Percentiles rank a stretch among this genome's conserved stretches.
These are phyloP conservation scores for Maudiozyma saulgeensis DNA, from an alignment of 805 yeast species.

Conservation along the genomic window DNA sequence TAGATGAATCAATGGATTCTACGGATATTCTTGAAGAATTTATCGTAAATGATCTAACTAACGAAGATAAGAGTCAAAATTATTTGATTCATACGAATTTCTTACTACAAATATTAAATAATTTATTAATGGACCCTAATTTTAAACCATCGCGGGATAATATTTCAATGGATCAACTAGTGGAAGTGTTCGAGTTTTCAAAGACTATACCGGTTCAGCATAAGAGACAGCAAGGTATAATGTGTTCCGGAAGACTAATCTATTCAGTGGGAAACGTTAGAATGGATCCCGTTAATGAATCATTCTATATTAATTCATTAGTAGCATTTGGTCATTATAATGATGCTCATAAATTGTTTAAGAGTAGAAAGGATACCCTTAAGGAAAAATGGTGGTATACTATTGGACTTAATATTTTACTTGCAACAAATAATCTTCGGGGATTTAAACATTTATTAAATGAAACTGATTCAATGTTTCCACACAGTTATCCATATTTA, in stretches of 20 bases:
- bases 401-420: conserved; percentile 34
- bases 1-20: neutral
- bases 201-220: conserved; percentile 31
- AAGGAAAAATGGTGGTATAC: conserved; percentile 48
- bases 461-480: conserved; percentile 21
- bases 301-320: conserved; percentile 39
- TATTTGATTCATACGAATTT: conserved; percentile 13
- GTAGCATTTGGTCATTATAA: conserved; percentile 26
- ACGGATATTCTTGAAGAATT: neutral
- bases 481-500: conserved; percentile 23
- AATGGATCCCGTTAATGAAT: conserved; percentile 44
- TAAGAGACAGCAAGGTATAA: conserved; percentile 29
- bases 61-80: neutral
- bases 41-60: neutral
- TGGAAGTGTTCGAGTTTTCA: conserved; percentile 33
- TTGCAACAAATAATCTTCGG: conserved; percentile 28
- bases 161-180: conserved; percentile 27
- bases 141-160: conserved; percentile 1
- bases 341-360: conserved; percentile 33
- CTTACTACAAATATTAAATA: conserved; percentile 13
- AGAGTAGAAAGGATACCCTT: conserved; percentile 27
- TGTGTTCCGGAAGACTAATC: conserved; percentile 35
- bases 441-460: conserved; percentile 31
- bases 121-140: conserved; percentile 5
- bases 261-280: conserved; percentile 35